Percentiles rank a stretch among this genome's conserved stretches.
Conservation (phyloP, 106 monocot species). For the Dendrobium chrysotoxum region DNA sequence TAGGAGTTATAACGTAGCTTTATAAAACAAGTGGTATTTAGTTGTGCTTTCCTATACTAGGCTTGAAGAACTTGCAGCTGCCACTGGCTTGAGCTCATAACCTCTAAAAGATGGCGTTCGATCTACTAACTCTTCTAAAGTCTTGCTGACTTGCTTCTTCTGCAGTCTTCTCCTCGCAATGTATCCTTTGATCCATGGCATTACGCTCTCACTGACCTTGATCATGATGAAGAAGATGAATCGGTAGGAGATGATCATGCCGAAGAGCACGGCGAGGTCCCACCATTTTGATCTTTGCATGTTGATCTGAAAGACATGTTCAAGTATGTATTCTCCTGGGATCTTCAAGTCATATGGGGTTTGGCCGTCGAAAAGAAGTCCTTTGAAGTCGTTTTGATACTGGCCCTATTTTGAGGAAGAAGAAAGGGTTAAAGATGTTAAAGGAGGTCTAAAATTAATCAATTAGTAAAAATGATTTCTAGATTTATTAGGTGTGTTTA, state of each 20-base stretch:
- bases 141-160: slow-evolving; percentile 15
- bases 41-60: too few relatives aligned
- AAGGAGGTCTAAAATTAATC: too few relatives aligned
- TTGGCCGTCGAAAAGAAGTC: slow-evolving; percentile 57
- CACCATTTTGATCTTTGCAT: slow-evolving; percentile 57
- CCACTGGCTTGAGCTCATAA: slow-evolving; percentile 10
- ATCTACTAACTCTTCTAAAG: slow-evolving; percentile 8
- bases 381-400: slow-evolving; percentile 58
- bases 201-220: slow-evolving; percentile 53
- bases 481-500: too few relatives aligned
- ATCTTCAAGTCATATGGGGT: slow-evolving; percentile 49
- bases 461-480: too few relatives aligned
- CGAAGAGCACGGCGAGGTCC: slow-evolving; percentile 47
- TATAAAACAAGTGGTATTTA: too few relatives aligned
- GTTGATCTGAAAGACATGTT: slow-evolving; percentile 59
- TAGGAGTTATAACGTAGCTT: too few relatives aligned
- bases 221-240: slow-evolving; percentile 66
- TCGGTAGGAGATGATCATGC: slow-evolving; percentile 67
- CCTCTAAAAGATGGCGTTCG: slow-evolving; percentile 43
- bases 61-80: too few relatives aligned
- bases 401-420: slow-evolving; percentile 29
- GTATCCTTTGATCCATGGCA: slow-evolving; percentile 52
- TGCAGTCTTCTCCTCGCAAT: slow-evolving; percentile 49
- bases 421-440: too few relatives aligned
- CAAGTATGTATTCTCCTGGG: slow-evolving; percentile 51